Evolutionary conservation across 2,329 filamentous ascomycete species (phyloP).

Genomic region (Teratosphaeria gauchensis): DNA sequence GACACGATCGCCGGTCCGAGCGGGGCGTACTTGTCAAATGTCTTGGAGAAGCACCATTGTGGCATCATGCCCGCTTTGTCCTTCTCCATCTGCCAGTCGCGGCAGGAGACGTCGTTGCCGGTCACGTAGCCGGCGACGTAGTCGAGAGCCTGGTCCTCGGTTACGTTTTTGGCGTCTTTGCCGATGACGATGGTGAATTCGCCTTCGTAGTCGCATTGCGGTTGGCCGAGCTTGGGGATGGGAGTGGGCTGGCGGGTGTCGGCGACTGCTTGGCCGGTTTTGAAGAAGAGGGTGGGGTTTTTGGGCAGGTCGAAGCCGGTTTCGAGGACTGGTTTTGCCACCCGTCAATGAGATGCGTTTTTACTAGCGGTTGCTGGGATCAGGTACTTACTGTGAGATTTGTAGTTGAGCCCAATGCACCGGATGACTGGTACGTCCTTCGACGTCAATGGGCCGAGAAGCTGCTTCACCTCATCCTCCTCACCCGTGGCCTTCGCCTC

Average conservation of each 20-base stretch:
- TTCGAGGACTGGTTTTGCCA: constrained; percentile 21
- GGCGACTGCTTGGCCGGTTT: constrained; percentile 55
- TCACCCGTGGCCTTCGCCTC: constrained; percentile 45
- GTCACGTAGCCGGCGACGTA: constrained; percentile 67
- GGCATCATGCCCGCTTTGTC: constrained; percentile 40
- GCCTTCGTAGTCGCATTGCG: constrained; percentile 67
- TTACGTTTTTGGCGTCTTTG: constrained; percentile 54
- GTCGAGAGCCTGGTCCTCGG: constrained; percentile 54
- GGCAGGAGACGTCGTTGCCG: constrained; percentile 71
- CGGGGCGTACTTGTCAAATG: constrained; percentile 48
- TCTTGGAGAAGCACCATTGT: constrained; percentile 50
- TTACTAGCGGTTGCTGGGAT: background rate
- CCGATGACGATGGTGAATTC: constrained; percentile 68
- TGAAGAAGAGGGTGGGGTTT: constrained; percentile 66
- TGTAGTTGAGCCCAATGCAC: constrained; percentile 52
- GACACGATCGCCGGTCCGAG: constrained; percentile 43
- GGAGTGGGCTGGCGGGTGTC: constrained; percentile 59
- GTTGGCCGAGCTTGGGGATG: constrained; percentile 55
- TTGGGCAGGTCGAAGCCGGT: constrained; percentile 59
- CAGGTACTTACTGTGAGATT: constrained; percentile 37
- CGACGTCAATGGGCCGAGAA: constrained; percentile 44
- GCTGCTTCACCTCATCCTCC: constrained; percentile 42
- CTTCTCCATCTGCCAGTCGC: constrained; percentile 47
- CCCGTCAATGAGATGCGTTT: background rate
- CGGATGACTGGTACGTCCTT: constrained; percentile 47